These are phyloP conservation scores for Zymoseptoria pseudotritici DNA, from an alignment of 2,329 filamentous ascomycete species.

Conservation along the genomic window DNA sequence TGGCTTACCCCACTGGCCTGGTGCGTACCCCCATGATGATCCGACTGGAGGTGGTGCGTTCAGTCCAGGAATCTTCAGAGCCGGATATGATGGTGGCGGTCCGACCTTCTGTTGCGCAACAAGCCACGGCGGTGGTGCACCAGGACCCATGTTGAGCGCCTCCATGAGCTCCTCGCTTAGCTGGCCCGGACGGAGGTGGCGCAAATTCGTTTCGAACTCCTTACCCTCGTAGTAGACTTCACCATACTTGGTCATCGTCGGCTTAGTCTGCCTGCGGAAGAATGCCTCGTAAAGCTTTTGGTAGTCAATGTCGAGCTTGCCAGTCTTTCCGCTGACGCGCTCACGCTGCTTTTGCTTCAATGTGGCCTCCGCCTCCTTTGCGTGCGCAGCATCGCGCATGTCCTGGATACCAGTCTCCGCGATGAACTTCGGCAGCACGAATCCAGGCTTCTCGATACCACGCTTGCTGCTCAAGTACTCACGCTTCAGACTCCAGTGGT, in stretches of 20 bases:
- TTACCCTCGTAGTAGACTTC: conserved; percentile 99
- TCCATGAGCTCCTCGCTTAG: conserved; percentile 84
- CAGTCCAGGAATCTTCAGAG: conserved; percentile 87
- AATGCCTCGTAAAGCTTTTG: conserved; percentile 97
- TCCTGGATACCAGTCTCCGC: conserved; percentile 95
- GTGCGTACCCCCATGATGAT: conserved; percentile 88
- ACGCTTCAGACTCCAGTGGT: conserved; percentile 91
- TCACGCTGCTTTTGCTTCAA: conserved; percentile 95
- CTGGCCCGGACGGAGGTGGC: conserved; percentile 83
- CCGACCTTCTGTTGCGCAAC: conserved; percentile 95
- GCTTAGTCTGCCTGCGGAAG: conserved; percentile 96
- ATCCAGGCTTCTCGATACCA: conserved; percentile 91
- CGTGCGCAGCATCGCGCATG: conserved; percentile 93
- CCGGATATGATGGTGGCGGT: conserved; percentile 87
- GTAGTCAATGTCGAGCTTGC: conserved; percentile 96
- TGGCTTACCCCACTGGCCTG: conserved; percentile 92
- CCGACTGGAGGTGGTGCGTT: conserved; percentile 88
- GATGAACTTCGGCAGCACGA: conserved; percentile 90
- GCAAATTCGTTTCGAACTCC: conserved; percentile 90
- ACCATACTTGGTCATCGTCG: conserved; percentile 84
- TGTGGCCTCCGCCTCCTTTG: conserved; percentile 87
- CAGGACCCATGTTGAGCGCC: conserved; percentile 85
- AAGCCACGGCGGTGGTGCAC: conserved; percentile 90
- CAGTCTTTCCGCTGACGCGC: conserved; percentile 90
- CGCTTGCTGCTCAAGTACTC: conserved; percentile 96